These are phyloP conservation scores for Fusarium vanettenii DNA, from an alignment of 2,329 filamentous ascomycete species.

Conservation along the genomic window DNA sequence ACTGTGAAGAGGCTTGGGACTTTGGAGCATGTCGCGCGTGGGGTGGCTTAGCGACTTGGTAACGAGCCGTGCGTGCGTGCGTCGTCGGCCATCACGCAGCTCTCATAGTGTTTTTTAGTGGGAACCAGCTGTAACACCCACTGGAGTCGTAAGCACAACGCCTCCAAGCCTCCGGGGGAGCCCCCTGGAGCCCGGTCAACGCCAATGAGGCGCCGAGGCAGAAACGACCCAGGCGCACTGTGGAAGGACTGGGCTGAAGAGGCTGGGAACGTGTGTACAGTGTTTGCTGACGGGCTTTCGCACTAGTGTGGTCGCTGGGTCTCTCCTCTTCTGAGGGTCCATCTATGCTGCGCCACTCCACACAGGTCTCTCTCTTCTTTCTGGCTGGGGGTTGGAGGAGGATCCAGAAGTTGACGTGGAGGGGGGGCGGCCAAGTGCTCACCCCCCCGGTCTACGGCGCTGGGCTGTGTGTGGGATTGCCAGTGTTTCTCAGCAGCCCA, in stretches of 20 bases:
- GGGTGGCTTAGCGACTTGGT: slow-evolving; percentile 29
- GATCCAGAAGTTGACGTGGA: not conserved
- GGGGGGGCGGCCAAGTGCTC: slow-evolving; percentile 15
- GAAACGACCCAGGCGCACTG: slow-evolving; percentile 10
- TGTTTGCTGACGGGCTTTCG: not conserved
- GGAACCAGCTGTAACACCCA: slow-evolving; percentile 35
- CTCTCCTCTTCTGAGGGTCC: slow-evolving; percentile 12
- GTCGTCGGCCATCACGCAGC: not conserved
- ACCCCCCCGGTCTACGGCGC: slow-evolving; percentile 2
- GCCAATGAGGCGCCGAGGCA: slow-evolving; percentile 25
- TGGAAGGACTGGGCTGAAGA: not conserved
- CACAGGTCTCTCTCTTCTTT: not conserved
- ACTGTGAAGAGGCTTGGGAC: slow-evolving; percentile 27
- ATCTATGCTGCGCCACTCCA: slow-evolving; percentile 20
- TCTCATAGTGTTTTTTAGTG: slow-evolving; percentile 17
- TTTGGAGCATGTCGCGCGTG: not conserved
- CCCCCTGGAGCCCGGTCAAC: not conserved
- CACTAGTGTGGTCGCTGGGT: slow-evolving; percentile 12
- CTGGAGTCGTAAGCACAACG: slow-evolving; percentile 37
- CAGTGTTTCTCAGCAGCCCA: not conserved
- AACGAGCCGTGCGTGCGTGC: not conserved
- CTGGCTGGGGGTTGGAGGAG: not conserved
- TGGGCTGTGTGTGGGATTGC: not conserved
- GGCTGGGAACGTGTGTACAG: not conserved
- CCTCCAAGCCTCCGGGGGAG: slow-evolving; percentile 17